Base-by-base conservation (phyloP, 768 basidiomycete genomes). In the Kondoa subrosea region DNA sequence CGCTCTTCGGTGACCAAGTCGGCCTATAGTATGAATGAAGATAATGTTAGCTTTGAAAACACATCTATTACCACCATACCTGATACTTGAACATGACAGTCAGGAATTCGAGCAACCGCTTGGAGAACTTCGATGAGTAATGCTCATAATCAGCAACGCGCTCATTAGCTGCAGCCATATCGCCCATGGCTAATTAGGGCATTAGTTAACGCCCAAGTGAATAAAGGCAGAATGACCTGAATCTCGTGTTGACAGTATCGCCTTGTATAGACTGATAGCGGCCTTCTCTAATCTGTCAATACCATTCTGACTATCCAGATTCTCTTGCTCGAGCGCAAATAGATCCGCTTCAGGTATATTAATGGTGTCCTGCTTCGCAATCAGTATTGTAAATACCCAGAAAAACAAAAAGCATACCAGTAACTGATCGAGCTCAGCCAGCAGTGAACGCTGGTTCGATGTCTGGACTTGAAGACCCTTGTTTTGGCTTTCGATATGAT, bases 151-250 rank as follows among this genome's bases (percentile, higher is more conserved):
- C 93, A 70, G 86, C 84, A 69, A 95, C 79, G 30, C 91, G 81
- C 77, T 91, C 91, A 83, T 92, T 92, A 0, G 91, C 91, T 4
- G 91, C 91, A n/a, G 91, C 90, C 85, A 96, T 93, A 74, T 93
- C 93, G 85, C 72, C 72, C 64, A 71, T 72, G 58, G 69, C 73
- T 72, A 65, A 14, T n/a, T 0, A 57, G 56, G 40, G 17, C 26
- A 56, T 25, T 58, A 57, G 64, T 33, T 33, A 68, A 34, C 4
- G n/a, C 34, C n/a, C 21, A 59, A 30, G 15, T 21, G 12, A 29
- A 61, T 63, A 8, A 57, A 57, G 26, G 65, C 56, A 17, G n/a
- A 14, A 69, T 64, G 69, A 89, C 91, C 90, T 72, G 87, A 87
- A 74, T 96, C 93, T 71, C 86, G 81, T 3, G 89, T 87, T 0